Evolutionary conservation across 73 alveolate genomes (phyloP).

Genomic region (Symbiodinium pilosum): DNA sequence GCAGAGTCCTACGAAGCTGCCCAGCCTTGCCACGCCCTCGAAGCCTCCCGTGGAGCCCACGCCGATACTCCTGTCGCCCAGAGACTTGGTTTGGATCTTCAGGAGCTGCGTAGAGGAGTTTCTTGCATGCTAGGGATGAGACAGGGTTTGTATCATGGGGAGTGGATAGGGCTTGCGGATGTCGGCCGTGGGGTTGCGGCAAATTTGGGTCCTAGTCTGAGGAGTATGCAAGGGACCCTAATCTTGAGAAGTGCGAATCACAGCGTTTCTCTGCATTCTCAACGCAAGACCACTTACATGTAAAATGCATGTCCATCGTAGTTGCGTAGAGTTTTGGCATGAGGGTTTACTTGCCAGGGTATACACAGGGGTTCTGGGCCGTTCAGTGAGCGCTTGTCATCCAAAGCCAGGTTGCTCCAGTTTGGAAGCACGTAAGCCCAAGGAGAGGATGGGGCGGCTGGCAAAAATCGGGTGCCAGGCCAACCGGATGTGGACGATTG

Average conservation of each 20-base stretch:
- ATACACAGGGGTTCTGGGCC: too few relatives aligned
- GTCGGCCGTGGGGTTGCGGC: not conserved
- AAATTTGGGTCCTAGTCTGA: too few relatives aligned
- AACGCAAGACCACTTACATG: not conserved
- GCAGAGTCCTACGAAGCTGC: slow-evolving; percentile 6
- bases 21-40: not conserved
- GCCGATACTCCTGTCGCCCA: not conserved
- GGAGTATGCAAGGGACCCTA: too few relatives aligned
- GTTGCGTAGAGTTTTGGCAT: not conserved
- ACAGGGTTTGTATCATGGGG: too few relatives aligned
- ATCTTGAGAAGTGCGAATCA: too few relatives aligned
- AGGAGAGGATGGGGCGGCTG: not conserved
- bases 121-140: too few relatives aligned
- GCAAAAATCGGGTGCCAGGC: not conserved
- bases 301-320: not conserved
- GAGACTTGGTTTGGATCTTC: too few relatives aligned
- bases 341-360: too few relatives aligned
- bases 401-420: too few relatives aligned
- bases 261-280: too few relatives aligned
- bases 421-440: not conserved
- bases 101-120: too few relatives aligned
- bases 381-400: too few relatives aligned
- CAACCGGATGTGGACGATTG: not conserved
- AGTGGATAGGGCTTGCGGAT: not conserved
- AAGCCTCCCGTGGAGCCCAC: not conserved